phyloP scores from a whole-genome alignment of 352 stramenopile genomes.

The Phytophthora niederhauseri region DNA sequence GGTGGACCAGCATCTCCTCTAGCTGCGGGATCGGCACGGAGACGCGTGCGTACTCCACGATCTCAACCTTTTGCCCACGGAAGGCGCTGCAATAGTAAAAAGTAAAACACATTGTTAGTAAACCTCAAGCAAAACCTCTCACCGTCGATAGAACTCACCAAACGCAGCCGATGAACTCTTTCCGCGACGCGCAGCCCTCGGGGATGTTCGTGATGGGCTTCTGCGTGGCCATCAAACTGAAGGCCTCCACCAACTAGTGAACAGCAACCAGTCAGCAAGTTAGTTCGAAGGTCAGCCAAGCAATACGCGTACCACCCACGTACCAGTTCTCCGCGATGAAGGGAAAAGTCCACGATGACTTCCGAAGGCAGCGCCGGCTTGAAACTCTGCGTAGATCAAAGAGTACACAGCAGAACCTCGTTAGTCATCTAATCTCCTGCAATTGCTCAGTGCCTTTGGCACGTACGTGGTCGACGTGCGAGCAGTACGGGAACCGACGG shows the following conservation, averaged over 20 bases:
- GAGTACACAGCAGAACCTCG: neutral
- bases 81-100: conserved; percentile 47
- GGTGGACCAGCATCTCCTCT: conserved; percentile 76
- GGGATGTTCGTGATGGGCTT: conserved; percentile 61
- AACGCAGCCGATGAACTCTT: conserved; percentile 81
- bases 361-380: conserved; percentile 72
- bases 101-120: neutral
- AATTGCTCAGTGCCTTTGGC: neutral
- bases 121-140: neutral
- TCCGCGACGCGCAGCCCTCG: conserved; percentile 70
- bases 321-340: conserved; percentile 82
- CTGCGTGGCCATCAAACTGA: conserved; percentile 59
- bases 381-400: conserved; percentile 43
- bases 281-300: neutral
- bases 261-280: neutral
- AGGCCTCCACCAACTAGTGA: conserved; percentile 76
- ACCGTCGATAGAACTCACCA: conserved; percentile 48
- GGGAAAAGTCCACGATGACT: conserved; percentile 85
- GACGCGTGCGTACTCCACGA: conserved; percentile 73
- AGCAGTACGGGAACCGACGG: conserved; percentile 81
- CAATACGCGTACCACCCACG: neutral
- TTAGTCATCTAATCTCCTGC: conserved; percentile 1
- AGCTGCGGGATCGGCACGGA: conserved; percentile 75
- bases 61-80: conserved; percentile 79
- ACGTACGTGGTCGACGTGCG: conserved; percentile 79